Conservation (phyloP, 2,329 filamentous ascomycete genomes). For the Hymenoscyphus fraxineus region DNA sequence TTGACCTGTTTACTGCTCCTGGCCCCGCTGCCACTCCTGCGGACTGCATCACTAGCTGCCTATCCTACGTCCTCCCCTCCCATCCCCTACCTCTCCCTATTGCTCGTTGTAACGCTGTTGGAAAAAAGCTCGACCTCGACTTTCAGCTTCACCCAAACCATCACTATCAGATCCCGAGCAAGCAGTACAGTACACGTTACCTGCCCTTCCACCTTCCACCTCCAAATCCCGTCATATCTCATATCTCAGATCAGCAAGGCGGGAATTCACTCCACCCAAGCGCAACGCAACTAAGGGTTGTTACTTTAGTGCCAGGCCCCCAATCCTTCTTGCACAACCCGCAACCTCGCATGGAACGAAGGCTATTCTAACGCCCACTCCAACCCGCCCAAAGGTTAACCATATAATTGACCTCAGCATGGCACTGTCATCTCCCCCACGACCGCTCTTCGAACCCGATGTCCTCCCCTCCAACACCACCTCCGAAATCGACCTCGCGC, state of each 20-base stretch:
- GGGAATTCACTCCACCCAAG: neutral
- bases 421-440: slow-evolving; percentile 25
- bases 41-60: neutral
- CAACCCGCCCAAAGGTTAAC: slow-evolving; percentile 17
- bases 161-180: neutral
- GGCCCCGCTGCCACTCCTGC: neutral
- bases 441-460: slow-evolving; percentile 29
- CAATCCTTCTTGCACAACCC: neutral
- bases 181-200: no score
- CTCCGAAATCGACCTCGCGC: slow-evolving; percentile 37
- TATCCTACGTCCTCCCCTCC: neutral
- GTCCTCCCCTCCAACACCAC: slow-evolving; percentile 24
- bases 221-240: neutral
- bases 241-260: neutral
- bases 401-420: slow-evolving; percentile 15
- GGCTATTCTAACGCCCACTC: slow-evolving; percentile 21
- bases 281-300: neutral
- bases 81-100: neutral
- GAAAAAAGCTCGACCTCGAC: neutral
- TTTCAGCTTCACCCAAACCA: neutral
- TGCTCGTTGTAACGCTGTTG: neutral
- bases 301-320: neutral
- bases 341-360: slow-evolving; percentile 26
- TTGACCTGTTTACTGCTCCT: slow-evolving; percentile 1
- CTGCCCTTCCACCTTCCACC: neutral